These are phyloP conservation scores for Thalassiosira hispida DNA, from an alignment of 352 stramenopile species.

Conservation along the genomic window DNA sequence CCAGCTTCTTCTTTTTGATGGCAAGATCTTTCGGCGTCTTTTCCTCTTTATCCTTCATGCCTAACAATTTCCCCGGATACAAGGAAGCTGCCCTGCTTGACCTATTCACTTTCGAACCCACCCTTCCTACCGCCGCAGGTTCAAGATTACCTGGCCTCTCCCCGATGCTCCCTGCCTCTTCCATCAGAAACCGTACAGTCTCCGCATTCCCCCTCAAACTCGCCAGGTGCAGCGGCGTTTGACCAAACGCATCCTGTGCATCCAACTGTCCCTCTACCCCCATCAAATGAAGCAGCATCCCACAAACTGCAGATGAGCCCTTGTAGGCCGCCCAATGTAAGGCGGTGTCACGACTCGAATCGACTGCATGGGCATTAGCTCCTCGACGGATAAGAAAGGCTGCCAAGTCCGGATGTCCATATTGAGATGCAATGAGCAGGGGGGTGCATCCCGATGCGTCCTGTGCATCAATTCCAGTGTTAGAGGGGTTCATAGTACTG, in stretches of 20 bases:
- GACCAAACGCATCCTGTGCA: constrained; percentile 83
- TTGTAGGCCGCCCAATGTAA: constrained; percentile 88
- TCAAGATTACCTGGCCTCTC: not conserved
- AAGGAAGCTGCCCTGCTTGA: constrained; percentile 17
- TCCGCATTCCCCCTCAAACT: constrained; percentile 84
- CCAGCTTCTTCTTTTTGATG: constrained; percentile 83
- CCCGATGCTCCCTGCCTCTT: constrained; percentile 42
- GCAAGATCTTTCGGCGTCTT: constrained; percentile 86
- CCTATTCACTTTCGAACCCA: constrained; percentile 41
- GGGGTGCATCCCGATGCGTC: constrained; percentile 87
- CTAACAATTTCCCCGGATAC: constrained; percentile 53
- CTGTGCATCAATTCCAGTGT: constrained; percentile 69
- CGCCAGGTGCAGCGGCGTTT: constrained; percentile 88
- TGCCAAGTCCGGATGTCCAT: constrained; percentile 86
- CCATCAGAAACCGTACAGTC: constrained; percentile 68
- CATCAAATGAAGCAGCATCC: constrained; percentile 69
- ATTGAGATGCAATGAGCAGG: constrained; percentile 89
- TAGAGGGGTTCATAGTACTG: constrained; percentile 12
- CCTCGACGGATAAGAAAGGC: constrained; percentile 84
- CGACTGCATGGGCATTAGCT: constrained; percentile 81
- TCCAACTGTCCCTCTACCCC: constrained; percentile 66
- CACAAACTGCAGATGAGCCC: constrained; percentile 82
- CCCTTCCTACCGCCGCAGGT: constrained; percentile 24
- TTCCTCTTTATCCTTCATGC: constrained; percentile 84
- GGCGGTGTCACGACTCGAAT: constrained; percentile 83